Conservation (phyloP, 768 basidiomycete species). For the Boletus fagicola region DNA sequence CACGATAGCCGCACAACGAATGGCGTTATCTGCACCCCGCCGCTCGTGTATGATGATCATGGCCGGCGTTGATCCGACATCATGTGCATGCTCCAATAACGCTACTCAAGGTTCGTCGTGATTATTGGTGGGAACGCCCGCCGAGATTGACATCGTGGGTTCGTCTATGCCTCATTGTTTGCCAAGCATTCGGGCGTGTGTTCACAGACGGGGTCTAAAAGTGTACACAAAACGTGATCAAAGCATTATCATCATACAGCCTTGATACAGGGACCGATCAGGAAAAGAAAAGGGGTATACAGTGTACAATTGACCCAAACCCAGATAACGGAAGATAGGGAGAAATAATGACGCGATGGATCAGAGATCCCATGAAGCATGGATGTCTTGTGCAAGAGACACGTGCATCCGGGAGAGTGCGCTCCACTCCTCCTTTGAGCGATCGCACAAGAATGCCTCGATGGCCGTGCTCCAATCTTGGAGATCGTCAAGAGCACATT, state of each 20-base stretch:
- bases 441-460: conserved; percentile 19
- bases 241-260: not conserved
- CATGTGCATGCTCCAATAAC: not conserved
- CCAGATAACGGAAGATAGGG: not conserved
- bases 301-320: too few species aligned
- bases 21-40: not conserved
- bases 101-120: not conserved
- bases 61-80: not conserved
- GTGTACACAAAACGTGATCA: not conserved
- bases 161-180: not conserved
- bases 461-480: conserved; percentile 26
- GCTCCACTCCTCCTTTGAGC: conserved; percentile 17
- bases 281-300: not conserved
- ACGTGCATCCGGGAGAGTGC: conserved; percentile 18
- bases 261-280: conserved; percentile 1
- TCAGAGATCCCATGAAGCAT: conserved; percentile 27
- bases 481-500: conserved; percentile 34
- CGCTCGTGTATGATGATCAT: not conserved
- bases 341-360: not conserved
- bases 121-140: not conserved
- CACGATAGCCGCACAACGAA: not conserved
- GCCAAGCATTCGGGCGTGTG: not conserved
- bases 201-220: not conserved
- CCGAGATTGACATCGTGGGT: not conserved
- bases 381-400: conserved; percentile 15